Evolutionary conservation across 2,329 filamentous ascomycete species (phyloP).

Genomic region (Trichoderma oligosporum): DNA sequence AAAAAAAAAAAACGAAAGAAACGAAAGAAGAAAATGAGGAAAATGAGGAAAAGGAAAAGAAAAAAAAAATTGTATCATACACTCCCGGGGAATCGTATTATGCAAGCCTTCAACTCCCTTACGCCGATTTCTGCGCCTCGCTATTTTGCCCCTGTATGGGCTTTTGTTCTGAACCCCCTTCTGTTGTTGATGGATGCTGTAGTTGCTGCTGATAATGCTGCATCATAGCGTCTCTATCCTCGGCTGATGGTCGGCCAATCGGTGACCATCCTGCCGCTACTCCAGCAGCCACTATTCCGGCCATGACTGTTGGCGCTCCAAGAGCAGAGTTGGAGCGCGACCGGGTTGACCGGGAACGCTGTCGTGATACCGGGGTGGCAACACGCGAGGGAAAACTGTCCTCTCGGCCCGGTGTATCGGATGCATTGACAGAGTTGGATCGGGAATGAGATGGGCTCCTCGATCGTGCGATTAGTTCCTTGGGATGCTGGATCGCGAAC

Average conservation of each 20-base stretch:
- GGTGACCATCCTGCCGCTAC: slow-evolving; percentile 76
- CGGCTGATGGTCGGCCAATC: slow-evolving; percentile 46
- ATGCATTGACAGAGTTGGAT: slow-evolving; percentile 52
- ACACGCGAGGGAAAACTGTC: slow-evolving; percentile 49
- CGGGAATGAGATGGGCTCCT: slow-evolving; percentile 62
- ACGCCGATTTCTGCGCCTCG: slow-evolving; percentile 29
- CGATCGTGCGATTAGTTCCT: slow-evolving; percentile 60
- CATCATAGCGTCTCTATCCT: slow-evolving; percentile 24
- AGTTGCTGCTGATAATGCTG: slow-evolving; percentile 6
- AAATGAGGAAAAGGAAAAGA: slow-evolving; percentile 13
- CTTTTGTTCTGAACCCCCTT: slow-evolving; percentile 22
- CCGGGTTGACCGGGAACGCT: slow-evolving; percentile 63
- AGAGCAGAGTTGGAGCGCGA: slow-evolving; percentile 67
- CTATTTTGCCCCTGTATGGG: slow-evolving; percentile 20
- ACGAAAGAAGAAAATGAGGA: slow-evolving; percentile 1
- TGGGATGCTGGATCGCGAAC: slow-evolving; percentile 72
- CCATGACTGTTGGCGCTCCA: slow-evolving; percentile 73
- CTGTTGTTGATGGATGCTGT: slow-evolving; percentile 13
- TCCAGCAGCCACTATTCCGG: slow-evolving; percentile 74
- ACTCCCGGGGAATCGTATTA: slow-evolving; percentile 20
- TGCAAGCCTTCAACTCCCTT: slow-evolving; percentile 22
- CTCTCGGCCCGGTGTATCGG: slow-evolving; percentile 60
- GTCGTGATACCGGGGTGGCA: slow-evolving; percentile 58
- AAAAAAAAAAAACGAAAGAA: slow-evolving; percentile 2
- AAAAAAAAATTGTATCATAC: slow-evolving; percentile 16